phyloP scores from a whole-genome alignment of 495 filamentous ascomycete species.

The Penicillium lagena region DNA sequence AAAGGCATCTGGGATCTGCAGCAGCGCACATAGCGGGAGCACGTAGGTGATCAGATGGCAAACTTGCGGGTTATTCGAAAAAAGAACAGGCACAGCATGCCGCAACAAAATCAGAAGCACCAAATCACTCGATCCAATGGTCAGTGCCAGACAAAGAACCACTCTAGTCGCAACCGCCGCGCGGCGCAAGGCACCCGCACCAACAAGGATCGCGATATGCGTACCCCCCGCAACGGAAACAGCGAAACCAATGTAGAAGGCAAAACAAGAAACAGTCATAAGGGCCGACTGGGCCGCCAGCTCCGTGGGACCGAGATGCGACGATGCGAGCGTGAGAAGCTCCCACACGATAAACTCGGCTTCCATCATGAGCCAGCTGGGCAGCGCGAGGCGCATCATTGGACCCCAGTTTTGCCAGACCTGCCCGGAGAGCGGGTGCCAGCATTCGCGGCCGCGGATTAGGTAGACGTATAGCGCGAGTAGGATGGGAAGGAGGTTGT shows the following conservation, averaged over 20 bases:
- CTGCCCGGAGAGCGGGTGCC: constrained; percentile 45
- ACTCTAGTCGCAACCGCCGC: constrained; percentile 22
- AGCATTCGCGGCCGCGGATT: constrained; percentile 44
- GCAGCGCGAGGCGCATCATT: constrained; percentile 52
- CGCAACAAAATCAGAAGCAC: constrained; percentile 22
- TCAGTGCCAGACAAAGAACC: background rate
- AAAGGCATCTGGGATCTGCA: constrained; percentile 21
- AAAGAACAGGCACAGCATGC: constrained; percentile 29
- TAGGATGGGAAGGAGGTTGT: constrained; percentile 44
- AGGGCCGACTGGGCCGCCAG: constrained; percentile 57
- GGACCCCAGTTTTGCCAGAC: constrained; percentile 46
- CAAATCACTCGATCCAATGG: background rate
- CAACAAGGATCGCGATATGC: constrained; percentile 58
- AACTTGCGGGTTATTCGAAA: constrained; percentile 22
- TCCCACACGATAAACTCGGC: constrained; percentile 54
- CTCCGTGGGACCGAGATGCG: constrained; percentile 28
- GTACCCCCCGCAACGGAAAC: constrained; percentile 58
- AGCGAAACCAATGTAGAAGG: constrained; percentile 57
- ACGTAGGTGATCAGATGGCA: constrained; percentile 16
- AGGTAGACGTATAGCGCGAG: constrained; percentile 47
- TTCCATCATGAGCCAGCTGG: constrained; percentile 49
- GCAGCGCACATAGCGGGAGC: constrained; percentile 19
- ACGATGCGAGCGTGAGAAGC: constrained; percentile 46
- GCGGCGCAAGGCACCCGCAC: constrained; percentile 27
- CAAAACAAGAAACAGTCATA: constrained; percentile 46